Evolutionary conservation across 164 flowering plant genomes (phyloP), one percentile per base, ranked within the genome.

Genomic region (Magnolia sinica): DNA sequence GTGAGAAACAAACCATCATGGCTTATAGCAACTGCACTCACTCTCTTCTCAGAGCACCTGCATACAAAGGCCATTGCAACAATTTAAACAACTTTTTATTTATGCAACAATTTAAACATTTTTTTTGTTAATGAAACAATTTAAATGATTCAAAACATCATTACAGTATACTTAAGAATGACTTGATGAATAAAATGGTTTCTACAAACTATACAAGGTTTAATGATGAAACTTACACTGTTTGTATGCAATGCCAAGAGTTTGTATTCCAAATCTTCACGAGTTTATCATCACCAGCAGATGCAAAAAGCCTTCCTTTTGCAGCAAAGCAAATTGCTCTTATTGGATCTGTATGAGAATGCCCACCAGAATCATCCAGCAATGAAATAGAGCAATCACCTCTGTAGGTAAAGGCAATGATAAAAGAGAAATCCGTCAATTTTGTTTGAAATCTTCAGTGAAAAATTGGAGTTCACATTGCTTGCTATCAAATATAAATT

Each of bases 261-360:
- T 87, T 87, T 4, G 92, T 81, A 27, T 80, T 81, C 99, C 97
- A 96, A 76, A 96, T 79, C 83, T 92, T 96, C 73, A 92, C 94
- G 50, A 90, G 85, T 73, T 93, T 95, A 76, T 93, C 99, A 88
- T 96, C 99, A 22, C 99, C 99, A 73, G 92, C 96, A 37, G 98
- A 90, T 22, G 83, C 91, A 80, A 93, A 90, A 51, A 90, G 83
- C 81, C 87, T 86, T 70, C 97, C 98, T 1, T 83, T 86, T 71
- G 88, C 89, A 65, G 94, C 87, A 76, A 84, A 94, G 61, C 88
- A 84, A 68, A 94, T 85, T 70, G 95, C 92, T 79, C 98, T 86
- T 68, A 96, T 86, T n/a, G 93, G 90, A 81, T 91, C 95, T 20
- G 85, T 86, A 79, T 92, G 98, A 64, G 73, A 68, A 64, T 84